A percentile compares a stretch with the other conserved stretches of the same genome.
These are phyloP conservation scores for Cucurbita ficifolia DNA, from an alignment of 306 rosid genomes.

Conservation along the genomic window DNA sequence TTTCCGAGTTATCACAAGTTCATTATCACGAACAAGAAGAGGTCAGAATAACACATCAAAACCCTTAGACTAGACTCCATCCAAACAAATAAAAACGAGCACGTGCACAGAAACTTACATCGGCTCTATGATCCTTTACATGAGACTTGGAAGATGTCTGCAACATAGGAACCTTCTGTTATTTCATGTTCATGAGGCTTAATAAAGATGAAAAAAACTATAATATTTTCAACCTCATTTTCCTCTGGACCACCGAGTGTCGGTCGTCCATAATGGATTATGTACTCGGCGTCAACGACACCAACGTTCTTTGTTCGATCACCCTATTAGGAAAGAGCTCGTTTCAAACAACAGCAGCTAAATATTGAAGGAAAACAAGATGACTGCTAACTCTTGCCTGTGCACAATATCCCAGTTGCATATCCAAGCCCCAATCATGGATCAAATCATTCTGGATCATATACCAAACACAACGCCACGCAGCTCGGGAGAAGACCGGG, in stretches of 20 bases:
- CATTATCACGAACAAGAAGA: background rate
- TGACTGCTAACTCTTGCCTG: conserved; percentile 45
- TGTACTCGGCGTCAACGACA: conserved; percentile 83
- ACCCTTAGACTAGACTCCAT: background rate
- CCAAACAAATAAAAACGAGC: background rate
- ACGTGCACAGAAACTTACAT: conserved; percentile 31
- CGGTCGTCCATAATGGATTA: conserved; percentile 64
- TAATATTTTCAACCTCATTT: conserved; percentile 21
- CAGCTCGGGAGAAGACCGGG: conserved; percentile 76
- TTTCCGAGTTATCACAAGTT: background rate
- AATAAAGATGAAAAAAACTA: background rate
- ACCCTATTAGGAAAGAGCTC: conserved; percentile 29
- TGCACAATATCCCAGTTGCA: conserved; percentile 86
- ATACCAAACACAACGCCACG: conserved; percentile 93
- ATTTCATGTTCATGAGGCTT: background rate
- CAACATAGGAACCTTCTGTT: conserved; percentile 6
- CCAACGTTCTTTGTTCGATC: conserved; percentile 71
- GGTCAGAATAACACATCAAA: too few relatives aligned
- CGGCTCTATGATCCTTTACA: conserved; percentile 42
- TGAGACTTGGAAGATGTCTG: conserved; percentile 32
- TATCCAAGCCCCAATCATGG: conserved; percentile 95
- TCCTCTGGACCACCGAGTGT: conserved; percentile 70
- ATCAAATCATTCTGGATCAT: conserved; percentile 95
- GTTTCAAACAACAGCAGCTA: background rate
- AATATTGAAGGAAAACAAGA: background rate